Evolutionary conservation across 257 asterid genomes (phyloP), one percentile per base, ranked within the genome.

Genomic region (Solanum ossicruentum): DNA sequence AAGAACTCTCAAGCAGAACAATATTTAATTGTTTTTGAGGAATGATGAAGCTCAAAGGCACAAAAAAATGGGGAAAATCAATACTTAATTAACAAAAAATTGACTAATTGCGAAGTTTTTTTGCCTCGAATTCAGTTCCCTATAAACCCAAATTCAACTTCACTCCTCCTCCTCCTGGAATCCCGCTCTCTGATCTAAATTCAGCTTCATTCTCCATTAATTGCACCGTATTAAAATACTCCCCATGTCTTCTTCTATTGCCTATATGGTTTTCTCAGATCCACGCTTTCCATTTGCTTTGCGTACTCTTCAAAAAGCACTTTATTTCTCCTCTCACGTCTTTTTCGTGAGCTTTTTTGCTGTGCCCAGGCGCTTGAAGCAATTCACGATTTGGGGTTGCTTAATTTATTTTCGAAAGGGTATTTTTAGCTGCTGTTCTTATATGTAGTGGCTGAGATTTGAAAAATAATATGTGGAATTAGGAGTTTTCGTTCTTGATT

Each of bases 231-330:
- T 52, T 78, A 78, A 78, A 78, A 78, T 78, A 78, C 54, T 12
- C 41, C 67, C 45, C 28, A 78, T 78, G 83, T 78, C 12, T 52
- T 51, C 49, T 52, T 54, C 45, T 52, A 2, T 18, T 51, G 18
- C 58, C n/a, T 52, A 5, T 78, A 78, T 52, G 66, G 4, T 78
- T 28, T 72, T 45, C 21, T 83, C 84, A 79, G 84, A 80, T 83
- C 17, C 88, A 80, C 85, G 87, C 88, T 41, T 83, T 43, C 67
- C 85, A 43, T 65, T 10, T 47, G 77, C 88, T 90, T 90, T 90
- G 86, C 91, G 88, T 90, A 87, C 84, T 86, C 81, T 58, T 84
- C 70, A 15, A 67, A 82, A 88, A 80, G 85, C 45, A 51, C 20
- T 82, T 21, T 23, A 26, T 43, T 58, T 54, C 82, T 82, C 23